A percentile compares a stretch with the other conserved stretches of the same genome.
phyloP scores from a whole-genome alignment of 2,329 filamentous ascomycete genomes.

The Monosporascus cannonballus region DNA sequence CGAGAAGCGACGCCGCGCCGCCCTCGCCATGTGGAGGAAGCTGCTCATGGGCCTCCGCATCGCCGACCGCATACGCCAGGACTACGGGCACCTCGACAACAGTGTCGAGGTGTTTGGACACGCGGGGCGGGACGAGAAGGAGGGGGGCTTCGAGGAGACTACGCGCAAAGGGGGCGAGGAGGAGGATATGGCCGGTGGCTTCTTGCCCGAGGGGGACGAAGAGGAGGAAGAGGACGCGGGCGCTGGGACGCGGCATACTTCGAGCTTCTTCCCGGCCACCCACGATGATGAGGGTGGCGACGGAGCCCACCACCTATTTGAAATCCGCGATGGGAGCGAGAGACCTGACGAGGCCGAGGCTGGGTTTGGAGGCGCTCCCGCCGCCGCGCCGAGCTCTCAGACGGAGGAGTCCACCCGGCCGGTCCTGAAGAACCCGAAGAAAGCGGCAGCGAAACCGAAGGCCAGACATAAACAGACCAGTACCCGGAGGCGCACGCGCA shows the following conservation, averaged over 20 bases:
- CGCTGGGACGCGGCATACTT: constrained; percentile 25
- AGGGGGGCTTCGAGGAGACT: constrained; percentile 7
- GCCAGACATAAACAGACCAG: constrained; percentile 6
- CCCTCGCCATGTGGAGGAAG: constrained; percentile 75
- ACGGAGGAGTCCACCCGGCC: neutral
- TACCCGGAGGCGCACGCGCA: neutral
- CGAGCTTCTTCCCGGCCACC: constrained; percentile 42
- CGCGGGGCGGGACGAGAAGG: constrained; percentile 26
- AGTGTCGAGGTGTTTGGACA: constrained; percentile 50
- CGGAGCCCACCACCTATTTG: neutral
- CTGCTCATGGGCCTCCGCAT: constrained; percentile 83
- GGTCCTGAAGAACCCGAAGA: neutral
- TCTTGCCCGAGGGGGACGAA: constrained; percentile 52
- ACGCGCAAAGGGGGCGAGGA: constrained; percentile 24
- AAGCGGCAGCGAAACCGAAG: constrained; percentile 5
- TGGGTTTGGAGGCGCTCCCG: neutral
- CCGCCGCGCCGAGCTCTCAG: neutral
- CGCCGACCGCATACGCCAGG: constrained; percentile 65
- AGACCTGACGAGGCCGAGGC: neutral
- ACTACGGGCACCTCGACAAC: constrained; percentile 63
- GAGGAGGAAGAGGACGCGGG: constrained; percentile 34
- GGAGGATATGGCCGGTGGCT: constrained; percentile 54
- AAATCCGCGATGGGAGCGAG: neutral
- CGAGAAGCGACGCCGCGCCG: constrained; percentile 70
- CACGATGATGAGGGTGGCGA: constrained; percentile 33